Percentiles rank a stretch among this genome's conserved stretches.
Evolutionary conservation across 495 filamentous ascomycete genomes (phyloP).

Genomic region (Talaromyces liani): DNA sequence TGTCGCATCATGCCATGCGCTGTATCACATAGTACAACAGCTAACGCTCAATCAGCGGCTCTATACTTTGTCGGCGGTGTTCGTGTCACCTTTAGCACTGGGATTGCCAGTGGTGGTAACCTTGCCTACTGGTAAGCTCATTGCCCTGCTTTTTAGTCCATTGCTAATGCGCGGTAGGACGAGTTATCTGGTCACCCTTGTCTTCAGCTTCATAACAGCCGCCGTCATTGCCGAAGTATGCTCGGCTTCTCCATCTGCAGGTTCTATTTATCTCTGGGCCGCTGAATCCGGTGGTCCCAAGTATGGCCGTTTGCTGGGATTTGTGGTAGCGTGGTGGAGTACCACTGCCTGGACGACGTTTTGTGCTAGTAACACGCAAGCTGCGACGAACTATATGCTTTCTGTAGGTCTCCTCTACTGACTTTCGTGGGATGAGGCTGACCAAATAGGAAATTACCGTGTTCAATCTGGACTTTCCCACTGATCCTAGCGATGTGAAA

Average conservation of each 20-base stretch:
- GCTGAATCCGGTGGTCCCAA: slow-evolving; percentile 47
- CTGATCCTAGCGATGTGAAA: slow-evolving; percentile 38
- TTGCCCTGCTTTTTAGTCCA: not conserved
- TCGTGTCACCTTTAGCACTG: slow-evolving; percentile 48
- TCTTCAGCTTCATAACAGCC: slow-evolving; percentile 51
- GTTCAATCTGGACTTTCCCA: slow-evolving; percentile 42
- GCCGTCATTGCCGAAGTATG: slow-evolving; percentile 51
- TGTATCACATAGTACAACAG: not conserved
- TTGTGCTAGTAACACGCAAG: slow-evolving; percentile 46
- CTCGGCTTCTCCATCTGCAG: slow-evolving; percentile 47
- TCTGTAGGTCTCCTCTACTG: slow-evolving; percentile 22
- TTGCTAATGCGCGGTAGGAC: slow-evolving; percentile 27
- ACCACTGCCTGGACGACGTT: slow-evolving; percentile 55
- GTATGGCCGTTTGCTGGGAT: slow-evolving; percentile 45
- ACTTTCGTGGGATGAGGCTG: not conserved
- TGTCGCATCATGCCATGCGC: not conserved
- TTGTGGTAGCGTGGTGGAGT: slow-evolving; percentile 53
- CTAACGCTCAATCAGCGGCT: slow-evolving; percentile 28
- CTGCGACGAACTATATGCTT: slow-evolving; percentile 48
- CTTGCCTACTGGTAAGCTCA: slow-evolving; percentile 43
- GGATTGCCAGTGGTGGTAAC: slow-evolving; percentile 49
- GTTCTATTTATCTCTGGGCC: slow-evolving; percentile 52
- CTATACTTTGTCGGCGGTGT: slow-evolving; percentile 51
- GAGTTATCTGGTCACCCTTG: slow-evolving; percentile 47
- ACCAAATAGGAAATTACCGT: slow-evolving; percentile 41